These are phyloP conservation scores for Ricinus communis DNA, from an alignment of 345 rosid species.

Conservation along the genomic window DNA sequence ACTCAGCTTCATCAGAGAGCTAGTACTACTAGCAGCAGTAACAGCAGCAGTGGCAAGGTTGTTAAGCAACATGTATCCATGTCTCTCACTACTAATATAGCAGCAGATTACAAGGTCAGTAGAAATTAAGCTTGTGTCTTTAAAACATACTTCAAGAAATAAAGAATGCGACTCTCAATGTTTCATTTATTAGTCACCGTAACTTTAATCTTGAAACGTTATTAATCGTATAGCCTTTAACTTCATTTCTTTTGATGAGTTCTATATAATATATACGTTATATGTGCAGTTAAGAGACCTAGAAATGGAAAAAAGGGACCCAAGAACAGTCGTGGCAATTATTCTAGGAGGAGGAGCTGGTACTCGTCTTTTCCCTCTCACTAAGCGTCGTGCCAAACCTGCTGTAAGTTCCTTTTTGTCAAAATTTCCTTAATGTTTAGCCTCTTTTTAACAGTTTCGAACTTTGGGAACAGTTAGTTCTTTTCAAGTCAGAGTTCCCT, in stretches of 20 bases:
- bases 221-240: background rate
- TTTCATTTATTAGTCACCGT: background rate
- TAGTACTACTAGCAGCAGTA: background rate
- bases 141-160: background rate
- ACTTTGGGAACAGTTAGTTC: too few relatives aligned
- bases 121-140: too few relatives aligned
- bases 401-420: slow-evolving; percentile 52
- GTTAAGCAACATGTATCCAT: slow-evolving; percentile 36
- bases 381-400: slow-evolving; percentile 93
- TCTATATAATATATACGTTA: background rate
- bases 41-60: slow-evolving; percentile 12
- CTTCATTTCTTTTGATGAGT: background rate
- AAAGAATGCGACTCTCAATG: background rate
- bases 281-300: slow-evolving; percentile 60
- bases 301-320: slow-evolving; percentile 61
- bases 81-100: slow-evolving; percentile 49
- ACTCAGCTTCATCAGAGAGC: slow-evolving; percentile 15
- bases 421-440: background rate
- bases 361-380: slow-evolving; percentile 96
- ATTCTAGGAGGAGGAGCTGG: slow-evolving; percentile 98
- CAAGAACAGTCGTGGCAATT: slow-evolving; percentile 76
- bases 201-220: background rate
- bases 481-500: too few relatives aligned
- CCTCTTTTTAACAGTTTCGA: too few relatives aligned
- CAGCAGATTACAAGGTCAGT: slow-evolving; percentile 53